Evolutionary conservation across 2,329 filamentous ascomycete genomes (phyloP), one percentile per base, ranked within the genome.

Genomic region (Lasiodiplodia gonubiensis): DNA sequence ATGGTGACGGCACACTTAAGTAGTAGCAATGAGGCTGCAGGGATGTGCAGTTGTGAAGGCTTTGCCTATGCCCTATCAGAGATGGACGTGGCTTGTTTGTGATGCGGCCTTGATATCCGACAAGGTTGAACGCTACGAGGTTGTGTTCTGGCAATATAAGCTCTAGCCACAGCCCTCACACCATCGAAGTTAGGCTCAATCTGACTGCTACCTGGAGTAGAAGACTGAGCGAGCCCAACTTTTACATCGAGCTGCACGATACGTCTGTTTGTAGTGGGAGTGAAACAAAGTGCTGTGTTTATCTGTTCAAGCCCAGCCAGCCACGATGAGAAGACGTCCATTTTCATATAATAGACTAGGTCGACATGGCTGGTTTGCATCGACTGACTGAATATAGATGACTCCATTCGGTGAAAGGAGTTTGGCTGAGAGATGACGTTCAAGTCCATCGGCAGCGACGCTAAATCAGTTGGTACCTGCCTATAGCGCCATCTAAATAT

Each of bases 241-340:
- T 79, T 85, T 48, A 88, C 83, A 74, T 96, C 91, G n/a, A 96
- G 82, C 68, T 89, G 90, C 30, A 93, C 82, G 16, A 94, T 27
- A 27, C 27, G 30, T 30, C 30, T 30, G 30, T 30, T 30, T 30
- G 6, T 30, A 11, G 18, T n/a, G 14, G 42, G 16, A n/a, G 18
- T 11, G 42, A n/a, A 46, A n/a, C 18, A 6, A 42, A 11, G 42
- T 46, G 42, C 6, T 18, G 18, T 18, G n/a, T 46, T 18, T n/a
- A 68, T 78, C 2, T 68, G 77, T 18, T 79, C 76, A 7, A 71
- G 74, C 42, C 75, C 76, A 65, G 69, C 65, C 11, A 72, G 75
- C 21, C 11, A 14, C 1, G 12, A 64, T 2, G 68, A 8, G 68
- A 72, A 30, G 42, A 69, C 2, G 73, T 74, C n/a, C 76, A 78